Percentiles rank a stretch among this genome's conserved stretches.
These are phyloP conservation scores for Forsythia viridissima DNA, from an alignment of 257 asterid species.

Conservation along the genomic window DNA sequence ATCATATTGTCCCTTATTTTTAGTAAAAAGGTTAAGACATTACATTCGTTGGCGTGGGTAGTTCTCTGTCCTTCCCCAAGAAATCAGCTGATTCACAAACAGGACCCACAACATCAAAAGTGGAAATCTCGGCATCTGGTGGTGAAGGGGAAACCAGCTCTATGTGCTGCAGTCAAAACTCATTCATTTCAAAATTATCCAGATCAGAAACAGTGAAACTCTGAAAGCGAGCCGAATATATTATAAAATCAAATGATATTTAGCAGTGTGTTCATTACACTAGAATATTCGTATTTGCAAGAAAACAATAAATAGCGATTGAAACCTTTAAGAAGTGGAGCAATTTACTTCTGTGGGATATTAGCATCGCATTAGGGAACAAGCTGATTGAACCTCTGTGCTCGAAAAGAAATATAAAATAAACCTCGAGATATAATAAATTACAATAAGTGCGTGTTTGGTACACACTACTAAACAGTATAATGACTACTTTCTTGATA, in stretches of 20 bases:
- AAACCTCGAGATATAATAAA: not conserved
- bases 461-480: not conserved
- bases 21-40: not conserved
- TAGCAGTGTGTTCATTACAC: not conserved
- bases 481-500: not conserved
- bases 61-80: constrained; percentile 89
- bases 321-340: not conserved
- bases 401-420: not conserved
- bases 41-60: constrained; percentile 81
- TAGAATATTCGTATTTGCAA: not conserved
- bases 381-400: not conserved
- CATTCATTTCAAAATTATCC: not conserved
- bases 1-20: not conserved
- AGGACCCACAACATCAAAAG: constrained; percentile 89
- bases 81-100: constrained; percentile 98
- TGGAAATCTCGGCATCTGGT: constrained; percentile 54
- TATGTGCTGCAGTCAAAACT: constrained; percentile 69
- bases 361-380: not conserved
- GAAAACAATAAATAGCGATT: not conserved
- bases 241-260: not conserved
- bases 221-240: not conserved
- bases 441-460: not conserved
- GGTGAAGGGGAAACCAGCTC: constrained; percentile 84
- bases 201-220: not conserved
- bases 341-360: not conserved